Evolutionary conservation across 2,329 filamentous ascomycete genomes (phyloP), one percentile per base, ranked within the genome.

Genomic region (Ceratocystis variospora): DNA sequence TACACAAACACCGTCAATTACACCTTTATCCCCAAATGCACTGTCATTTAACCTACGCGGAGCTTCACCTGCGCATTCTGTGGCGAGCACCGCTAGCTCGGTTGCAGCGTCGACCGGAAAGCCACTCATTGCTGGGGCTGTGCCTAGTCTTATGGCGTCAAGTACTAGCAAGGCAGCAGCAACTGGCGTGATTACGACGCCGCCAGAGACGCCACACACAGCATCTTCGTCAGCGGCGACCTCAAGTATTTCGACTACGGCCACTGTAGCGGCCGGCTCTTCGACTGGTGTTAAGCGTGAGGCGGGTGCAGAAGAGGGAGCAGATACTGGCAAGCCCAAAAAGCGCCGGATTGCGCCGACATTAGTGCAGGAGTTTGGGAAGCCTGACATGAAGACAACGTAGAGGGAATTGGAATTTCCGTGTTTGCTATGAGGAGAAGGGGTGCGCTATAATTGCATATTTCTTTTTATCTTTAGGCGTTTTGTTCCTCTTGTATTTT

Each of bases 171-270:
- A 84, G 71, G 77, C 83, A 2, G 78, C 79, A 0, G 78, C 79
- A 0, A 80, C 81, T 0, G 77, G 95, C 55, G 89, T 91, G 0
- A 84, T 96, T 71, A 90, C 89, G 46, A 96, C 93, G 6, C 93
- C 94, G 1, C 94, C 93, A 0, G 88, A 96, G 74, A 97, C 93
- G 2, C 93, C 93, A 5, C 81, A 84, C 63, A 82, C 71, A 80
- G 73, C 57, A 69, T 72, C 0, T 59, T 62, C 61, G 7, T 59
- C 61, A 25, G 53, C 48, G 17, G 22, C 17, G 19, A 44, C 19
- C 10, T 41, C 37, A 15, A 41, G 12, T 41, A 41, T 4, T 41
- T 41, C 37, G 2, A 22, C 48, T 3, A 22, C 48, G 15, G 48
- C n/a, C 3, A 22, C 55, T 44, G 64, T 10, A 15, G 53, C 25